These are phyloP conservation scores for Pseudoperonospora humuli DNA, from an alignment of 352 stramenopile genomes.

Conservation along the genomic window DNA sequence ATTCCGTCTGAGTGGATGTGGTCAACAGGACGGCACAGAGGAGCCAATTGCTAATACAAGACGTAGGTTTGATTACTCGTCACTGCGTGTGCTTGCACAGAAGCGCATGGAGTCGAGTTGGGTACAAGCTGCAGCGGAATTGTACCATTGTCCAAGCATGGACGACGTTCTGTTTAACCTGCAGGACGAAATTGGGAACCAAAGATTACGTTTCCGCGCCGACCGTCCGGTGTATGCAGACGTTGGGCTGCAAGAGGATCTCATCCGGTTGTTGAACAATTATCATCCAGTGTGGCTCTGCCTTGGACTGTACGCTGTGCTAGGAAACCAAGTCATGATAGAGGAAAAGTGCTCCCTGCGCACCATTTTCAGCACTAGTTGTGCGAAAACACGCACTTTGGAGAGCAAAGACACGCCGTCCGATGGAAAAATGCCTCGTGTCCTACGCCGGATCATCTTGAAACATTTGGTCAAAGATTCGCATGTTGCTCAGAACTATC, in stretches of 20 bases:
- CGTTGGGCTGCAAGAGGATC: conserved; percentile 79
- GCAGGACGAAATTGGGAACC: conserved; percentile 58
- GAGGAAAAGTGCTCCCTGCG: conserved; percentile 52
- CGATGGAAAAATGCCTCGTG: conserved; percentile 41
- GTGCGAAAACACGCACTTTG: conserved; percentile 4
- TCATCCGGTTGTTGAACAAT: conserved; percentile 82
- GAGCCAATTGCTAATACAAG: conserved; percentile 5
- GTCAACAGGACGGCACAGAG: conserved; percentile 12
- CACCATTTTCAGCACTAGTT: conserved; percentile 35
- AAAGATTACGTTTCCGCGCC: conserved; percentile 71
- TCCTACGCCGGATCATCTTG: conserved; percentile 51
- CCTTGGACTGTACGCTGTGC: conserved; percentile 83
- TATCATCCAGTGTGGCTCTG: conserved; percentile 90
- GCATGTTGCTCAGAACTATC: conserved; percentile 48
- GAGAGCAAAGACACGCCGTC: conserved; percentile 14
- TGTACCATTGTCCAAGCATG: conserved; percentile 51
- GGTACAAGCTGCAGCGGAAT: conserved; percentile 40
- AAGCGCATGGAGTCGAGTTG: conserved; percentile 68
- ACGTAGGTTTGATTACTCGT: conserved; percentile 51
- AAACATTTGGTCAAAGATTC: conserved; percentile 61
- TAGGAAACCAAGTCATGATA: conserved; percentile 50
- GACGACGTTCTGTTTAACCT: conserved; percentile 52
- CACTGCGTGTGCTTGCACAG: conserved; percentile 57
- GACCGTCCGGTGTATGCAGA: conserved; percentile 89
- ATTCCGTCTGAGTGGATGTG: conserved; percentile 21